Conservation (phyloP, 371 early-diverging fungal species). For the Mortierella sp. region DNA sequence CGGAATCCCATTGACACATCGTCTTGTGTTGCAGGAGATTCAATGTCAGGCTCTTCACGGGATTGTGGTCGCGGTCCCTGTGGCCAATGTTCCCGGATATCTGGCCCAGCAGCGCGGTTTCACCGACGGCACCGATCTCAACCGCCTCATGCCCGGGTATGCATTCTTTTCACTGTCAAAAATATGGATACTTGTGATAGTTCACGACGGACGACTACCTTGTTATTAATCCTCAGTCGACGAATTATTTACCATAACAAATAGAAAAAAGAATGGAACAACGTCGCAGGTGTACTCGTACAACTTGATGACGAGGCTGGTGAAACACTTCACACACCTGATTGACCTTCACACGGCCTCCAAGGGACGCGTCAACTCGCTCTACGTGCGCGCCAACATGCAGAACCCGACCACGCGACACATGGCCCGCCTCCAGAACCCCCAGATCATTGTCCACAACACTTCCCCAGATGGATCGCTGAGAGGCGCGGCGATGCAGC, state of each 20-base stretch:
- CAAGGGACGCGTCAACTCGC: conserved; percentile 87
- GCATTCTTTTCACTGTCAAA: not conserved
- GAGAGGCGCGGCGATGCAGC: conserved; percentile 82
- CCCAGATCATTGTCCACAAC: conserved; percentile 81
- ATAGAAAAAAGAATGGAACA: conserved; percentile 74
- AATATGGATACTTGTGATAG: not conserved
- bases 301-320: conserved; percentile 84
- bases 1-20: conserved; percentile 92
- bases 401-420: conserved; percentile 79
- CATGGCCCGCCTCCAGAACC: conserved; percentile 90
- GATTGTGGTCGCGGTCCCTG: conserved; percentile 90
- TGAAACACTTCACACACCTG: conserved; percentile 84
- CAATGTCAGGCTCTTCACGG: conserved; percentile 81
- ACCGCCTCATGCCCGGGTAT: conserved; percentile 89
- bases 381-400: conserved; percentile 92
- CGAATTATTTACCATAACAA: not conserved
- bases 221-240: too few relatives aligned
- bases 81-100: conserved; percentile 90
- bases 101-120: conserved; percentile 85
- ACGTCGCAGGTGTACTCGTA: conserved; percentile 88
- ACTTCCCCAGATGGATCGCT: conserved; percentile 80
- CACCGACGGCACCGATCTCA: conserved; percentile 87
- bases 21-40: conserved; percentile 84
- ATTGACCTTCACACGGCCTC: conserved; percentile 93
- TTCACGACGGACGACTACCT: not conserved